Evolutionary conservation across 305 asterid genomes (phyloP), one percentile per base, ranked within the genome.

Genomic region (Fraxinus sp.): DNA sequence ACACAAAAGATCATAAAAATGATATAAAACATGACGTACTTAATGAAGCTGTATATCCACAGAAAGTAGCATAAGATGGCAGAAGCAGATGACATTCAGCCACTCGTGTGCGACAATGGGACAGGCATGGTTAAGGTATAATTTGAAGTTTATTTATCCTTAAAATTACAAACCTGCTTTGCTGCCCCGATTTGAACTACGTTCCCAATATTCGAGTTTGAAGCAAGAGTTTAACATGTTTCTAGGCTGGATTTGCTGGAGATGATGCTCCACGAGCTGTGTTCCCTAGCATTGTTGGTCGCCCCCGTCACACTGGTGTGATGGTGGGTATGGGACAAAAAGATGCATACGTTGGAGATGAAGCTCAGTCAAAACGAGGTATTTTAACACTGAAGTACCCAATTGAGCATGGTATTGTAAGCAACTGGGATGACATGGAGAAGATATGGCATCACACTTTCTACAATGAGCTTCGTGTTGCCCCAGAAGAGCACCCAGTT

Each of bases 361-460:
- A 91, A 83, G 93, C 93, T 80, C 93, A 91, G 22, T 91, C 93
- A 2, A 91, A 91, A 78, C 77, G 92, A 49, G 94, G 94, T 85
- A 91, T 91, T 74, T 81, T 91, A 68, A 91, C 92, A 26, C 86
- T 91, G 39, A 91, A 91, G 80, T 91, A 91, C 84, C 94, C 94
- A 36, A 91, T 91, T 71, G 92, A 91, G 84, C 92, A 91, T 35
- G 94, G 94, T 36, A 91, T 91, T 83, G 92, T 91, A 18, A 89
- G 86, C 91, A 91, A 89, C 62, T 89, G 94, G 94, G 94, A 91
- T 85, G 94, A 91, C 73, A 91, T 91, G 94, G 94, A 91, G 88
- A 91, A 91, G 85, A 91, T 89, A 64, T 91, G 91, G 94, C 94
- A 91, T 81, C 92, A 91, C 75, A 90, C 93, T 18, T 90, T 90